Evolutionary conservation across 2,329 filamentous ascomycete genomes (phyloP), one percentile per base, ranked within the genome.

Genomic region (Cladosporium oxysporum): DNA sequence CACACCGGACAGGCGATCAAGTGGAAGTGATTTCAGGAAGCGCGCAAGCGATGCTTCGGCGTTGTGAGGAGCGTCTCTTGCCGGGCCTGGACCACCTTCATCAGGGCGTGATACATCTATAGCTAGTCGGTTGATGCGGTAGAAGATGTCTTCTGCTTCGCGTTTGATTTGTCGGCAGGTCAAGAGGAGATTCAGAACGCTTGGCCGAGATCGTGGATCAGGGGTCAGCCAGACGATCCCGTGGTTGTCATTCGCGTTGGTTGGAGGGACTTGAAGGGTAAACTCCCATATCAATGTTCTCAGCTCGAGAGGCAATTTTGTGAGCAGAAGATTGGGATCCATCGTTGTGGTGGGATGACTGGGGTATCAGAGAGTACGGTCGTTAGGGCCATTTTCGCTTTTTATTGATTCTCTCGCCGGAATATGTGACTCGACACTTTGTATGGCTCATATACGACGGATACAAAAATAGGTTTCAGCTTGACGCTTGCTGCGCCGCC

Each of bases 131-230:
- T 67, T 66, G 35, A 26, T 33, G 23, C 53, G 52, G 37, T 64
- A 68, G 55, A 66, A 66, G n/a, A 66, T 35, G 26, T 49, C 44
- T 2, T 64, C 50, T 14, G 63, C 66, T 55, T 68, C 64, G 28
- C 33, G 49, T 33, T 55, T 50, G 14, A 63, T 59, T 14, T 58
- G 63, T 47, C 52, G 63, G 29, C 66, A 67, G 33, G 58, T 66
- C 18, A 28, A 47, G 6, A 67, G 64, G 47, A 67, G 59, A 31
- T 58, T 44, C 7, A 64, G 59, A 23, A 66, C 66, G 14, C 50
- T 53, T 10, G 50, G 50, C 3, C 26, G 50, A 31, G 50, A 16
- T 53, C 28, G 23, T 10, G 50, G 50, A 1, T 18, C 28, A 18
- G 50, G 50, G 18, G 50, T 53, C 26, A 53, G 50, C 50, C 50